Evolutionary conservation across 192 early-diverging fungal species (phyloP), one percentile per base, ranked within the genome.

Genomic region (Oehlia diaphana): DNA sequence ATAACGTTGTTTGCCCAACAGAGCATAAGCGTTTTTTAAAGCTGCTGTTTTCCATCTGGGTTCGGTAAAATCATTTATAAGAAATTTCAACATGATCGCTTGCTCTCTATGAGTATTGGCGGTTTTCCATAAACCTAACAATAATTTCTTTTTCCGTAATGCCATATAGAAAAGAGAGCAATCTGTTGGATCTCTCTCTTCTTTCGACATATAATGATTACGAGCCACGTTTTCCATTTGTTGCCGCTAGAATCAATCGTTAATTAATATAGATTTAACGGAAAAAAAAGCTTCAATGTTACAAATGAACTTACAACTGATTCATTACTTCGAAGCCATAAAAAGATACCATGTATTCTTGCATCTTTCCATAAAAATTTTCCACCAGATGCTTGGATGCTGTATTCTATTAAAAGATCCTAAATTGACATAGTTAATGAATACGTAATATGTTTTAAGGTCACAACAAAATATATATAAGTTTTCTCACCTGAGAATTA

Each of bases 21-120:
- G 82, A n/a, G 94, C 98, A 85, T 94, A 99, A 3, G 98, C 98
- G 80, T 99, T 99, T 81, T 99, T 99, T n/a, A 92, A 84, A 3
- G 98, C 98, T 0, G 97, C 96, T 19, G 92, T 96, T 79, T 89
- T 91, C 98, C 98, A 99, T 61, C 95, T 85, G 5, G 92, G 87
- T 71, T 95, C 90, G 19, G 90, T 87, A 89, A 99, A 99, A 84
- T 99, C 95, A 85, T 99, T 94, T 8, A 91, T 87, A 64, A 99
- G 83, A 82, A 99, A 99, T 49, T 89, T 88, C n/a, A 95, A 64
- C 96, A 98, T 98, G 35, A 90, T 90, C 63, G 82, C 85, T 81
- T 95, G 93, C 75, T 99, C 97, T 6, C 94, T 91, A 79, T 99
- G 95, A 5, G 84, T 78, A 69, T 87, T 87, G 3, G 96, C 93